A percentile compares a stretch with the other conserved stretches of the same genome.
These are phyloP conservation scores for Nemania abortiva DNA, from an alignment of 2,329 filamentous ascomycete genomes.

Conservation along the genomic window DNA sequence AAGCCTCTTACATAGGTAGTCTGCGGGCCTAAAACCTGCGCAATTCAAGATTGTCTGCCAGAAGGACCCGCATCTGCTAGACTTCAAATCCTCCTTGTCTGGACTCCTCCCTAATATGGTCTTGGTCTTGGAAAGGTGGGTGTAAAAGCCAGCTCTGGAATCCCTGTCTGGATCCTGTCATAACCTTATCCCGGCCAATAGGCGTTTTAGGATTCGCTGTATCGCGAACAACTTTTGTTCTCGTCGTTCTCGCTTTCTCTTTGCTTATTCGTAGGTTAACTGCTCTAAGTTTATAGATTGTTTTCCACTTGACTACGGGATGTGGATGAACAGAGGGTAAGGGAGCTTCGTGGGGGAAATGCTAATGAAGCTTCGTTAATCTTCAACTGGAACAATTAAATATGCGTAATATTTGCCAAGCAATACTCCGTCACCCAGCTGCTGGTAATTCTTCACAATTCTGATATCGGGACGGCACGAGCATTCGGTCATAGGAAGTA, in stretches of 20 bases:
- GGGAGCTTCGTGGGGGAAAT: not conserved
- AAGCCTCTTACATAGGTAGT: not conserved
- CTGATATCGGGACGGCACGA: not conserved
- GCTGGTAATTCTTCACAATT: not conserved
- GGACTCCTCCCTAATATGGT: slow-evolving; percentile 20
- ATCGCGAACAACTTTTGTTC: not conserved
- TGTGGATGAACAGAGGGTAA: not conserved
- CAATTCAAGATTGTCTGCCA: not conserved
- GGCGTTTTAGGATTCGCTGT: not conserved
- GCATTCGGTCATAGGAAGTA: not conserved
- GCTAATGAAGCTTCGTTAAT: not conserved
- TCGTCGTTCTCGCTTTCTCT: not conserved
- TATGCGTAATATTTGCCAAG: not conserved
- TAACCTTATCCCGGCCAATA: slow-evolving; percentile 15
- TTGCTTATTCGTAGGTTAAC: not conserved
- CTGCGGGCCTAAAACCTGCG: slow-evolving; percentile 3
- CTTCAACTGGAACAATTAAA: not conserved
- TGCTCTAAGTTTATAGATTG: not conserved
- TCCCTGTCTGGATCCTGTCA: slow-evolving; percentile 7
- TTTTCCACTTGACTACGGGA: not conserved
- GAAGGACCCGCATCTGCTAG: slow-evolving; percentile 19
- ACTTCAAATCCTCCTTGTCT: slow-evolving; percentile 28
- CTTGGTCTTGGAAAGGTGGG: slow-evolving; percentile 8
- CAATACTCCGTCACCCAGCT: not conserved
- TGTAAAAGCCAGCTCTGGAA: not conserved